These are phyloP conservation scores for Blastocystis sp. DNA, from an alignment of 352 stramenopile species.

Conservation along the genomic window DNA sequence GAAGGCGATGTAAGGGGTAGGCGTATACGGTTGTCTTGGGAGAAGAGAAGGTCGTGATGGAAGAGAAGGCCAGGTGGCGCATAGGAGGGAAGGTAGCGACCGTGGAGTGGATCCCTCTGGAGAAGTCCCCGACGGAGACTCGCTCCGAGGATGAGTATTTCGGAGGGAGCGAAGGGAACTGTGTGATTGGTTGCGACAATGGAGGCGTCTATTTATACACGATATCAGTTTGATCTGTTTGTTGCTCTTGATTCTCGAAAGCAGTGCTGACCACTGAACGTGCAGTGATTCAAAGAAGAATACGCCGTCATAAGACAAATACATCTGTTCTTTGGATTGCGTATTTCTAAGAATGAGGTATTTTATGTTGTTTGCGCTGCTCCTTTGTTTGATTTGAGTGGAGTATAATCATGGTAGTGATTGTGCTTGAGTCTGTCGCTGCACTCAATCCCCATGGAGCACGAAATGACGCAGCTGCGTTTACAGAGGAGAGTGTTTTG, in stretches of 20 bases:
- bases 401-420: neutral
- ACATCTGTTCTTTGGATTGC: neutral
- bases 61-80: neutral
- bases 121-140: constrained; percentile 8
- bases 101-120: constrained; percentile 30
- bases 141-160: constrained; percentile 7
- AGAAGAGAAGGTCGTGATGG: neutral
- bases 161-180: constrained; percentile 21
- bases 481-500: no score
- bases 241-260: constrained; percentile 6
- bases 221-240: constrained; percentile 12
- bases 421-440: neutral
- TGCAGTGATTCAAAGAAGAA: neutral
- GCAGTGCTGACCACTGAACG: neutral
- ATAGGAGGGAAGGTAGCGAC: constrained; percentile 13
- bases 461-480: no score
- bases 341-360: neutral
- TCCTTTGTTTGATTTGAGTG: neutral
- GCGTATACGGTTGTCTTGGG: neutral
- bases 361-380: neutral
- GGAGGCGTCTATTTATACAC: constrained; percentile 47
- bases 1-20: neutral
- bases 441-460: neutral
- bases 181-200: constrained; percentile 36
- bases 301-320: neutral